These are phyloP conservation scores for Pestalotiopsis sp. DNA, from an alignment of 2,329 filamentous ascomycete species.

Conservation along the genomic window DNA sequence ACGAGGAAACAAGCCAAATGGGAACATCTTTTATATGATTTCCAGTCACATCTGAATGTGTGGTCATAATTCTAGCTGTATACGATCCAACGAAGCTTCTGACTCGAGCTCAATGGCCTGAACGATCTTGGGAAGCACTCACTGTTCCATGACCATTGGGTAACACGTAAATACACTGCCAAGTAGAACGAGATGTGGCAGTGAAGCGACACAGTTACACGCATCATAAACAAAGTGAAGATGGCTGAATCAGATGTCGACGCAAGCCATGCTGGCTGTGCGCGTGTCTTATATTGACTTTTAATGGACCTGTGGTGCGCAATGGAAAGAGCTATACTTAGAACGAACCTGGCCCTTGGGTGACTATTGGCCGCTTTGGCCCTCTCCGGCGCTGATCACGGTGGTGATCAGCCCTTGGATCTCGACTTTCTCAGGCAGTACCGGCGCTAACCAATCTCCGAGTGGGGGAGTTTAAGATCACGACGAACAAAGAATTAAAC, in stretches of 20 bases:
- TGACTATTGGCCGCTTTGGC: background rate
- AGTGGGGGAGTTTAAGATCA: background rate
- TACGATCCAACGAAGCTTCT: no score
- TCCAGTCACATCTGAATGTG: no score
- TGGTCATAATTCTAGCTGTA: no score
- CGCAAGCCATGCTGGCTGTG: background rate
- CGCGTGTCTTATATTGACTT: background rate
- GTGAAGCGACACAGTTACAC: no score
- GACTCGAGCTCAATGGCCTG: no score
- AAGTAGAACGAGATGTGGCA: no score
- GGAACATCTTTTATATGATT: no score
- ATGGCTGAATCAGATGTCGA: background rate
- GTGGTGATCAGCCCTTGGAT: background rate
- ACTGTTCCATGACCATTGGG: no score
- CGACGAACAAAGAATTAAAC: background rate
- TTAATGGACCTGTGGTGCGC: background rate
- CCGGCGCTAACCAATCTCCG: background rate
- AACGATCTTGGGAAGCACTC: no score
- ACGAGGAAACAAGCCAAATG: background rate
- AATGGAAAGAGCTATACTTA: background rate
- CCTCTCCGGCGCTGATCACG: background rate
- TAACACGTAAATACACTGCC: no score
- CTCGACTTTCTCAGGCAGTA: background rate
- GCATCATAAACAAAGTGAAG: no score
- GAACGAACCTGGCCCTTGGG: background rate